Evolutionary conservation across 2,329 filamentous ascomycete genomes (phyloP), one percentile per base, ranked within the genome.

Genomic region (Talaromyces pinophilus): DNA sequence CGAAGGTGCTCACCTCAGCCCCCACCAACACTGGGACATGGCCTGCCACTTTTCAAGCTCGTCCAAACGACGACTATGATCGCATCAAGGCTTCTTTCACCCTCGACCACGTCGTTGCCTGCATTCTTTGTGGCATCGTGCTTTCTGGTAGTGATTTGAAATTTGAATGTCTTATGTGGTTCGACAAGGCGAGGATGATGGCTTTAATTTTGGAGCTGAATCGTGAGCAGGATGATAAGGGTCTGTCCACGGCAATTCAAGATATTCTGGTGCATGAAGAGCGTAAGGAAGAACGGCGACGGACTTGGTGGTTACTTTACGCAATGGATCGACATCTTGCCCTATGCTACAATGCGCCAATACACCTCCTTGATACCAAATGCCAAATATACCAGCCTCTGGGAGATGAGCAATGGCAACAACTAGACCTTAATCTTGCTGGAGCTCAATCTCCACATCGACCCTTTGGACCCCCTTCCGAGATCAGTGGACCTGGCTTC

Each of bases 241-340:
- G 17, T 25, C 3, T n/a, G 5, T 3, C 57, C n/a, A 17, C 7
- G 35, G 30, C 19, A 7, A 8, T 25, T 22, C 5, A 42, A 17
- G 38, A 40, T 40, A 42, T 59, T 19, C 5, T 59, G 28, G 54
- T 10, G 10, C 35, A 28, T 28, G 57, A 59, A 28, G 57, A 59
- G 22, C 57, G 35, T 10, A 59, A 42, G 22, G 57, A 59, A 42
- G 57, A 59, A 17, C 30, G 57, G 11, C n/a, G 57, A 38, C 35
- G 57, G 19, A 59, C 57, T 19, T 59, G 57, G 57, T 59, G 57
- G 57, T 28, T 59, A 59, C 57, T 59, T 40, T 59, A 59, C 57
- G 57, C 57, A 15, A 59, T 59, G 38, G 57, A 59, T 42, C n/a
- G 57, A 59, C 57, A 59, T 42, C 57, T 59, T 15, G 57, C 57